A percentile compares a stretch with the other conserved stretches of the same genome.
Conservation (phyloP, 306 rosid genomes). For the Comarum palustre region DNA sequence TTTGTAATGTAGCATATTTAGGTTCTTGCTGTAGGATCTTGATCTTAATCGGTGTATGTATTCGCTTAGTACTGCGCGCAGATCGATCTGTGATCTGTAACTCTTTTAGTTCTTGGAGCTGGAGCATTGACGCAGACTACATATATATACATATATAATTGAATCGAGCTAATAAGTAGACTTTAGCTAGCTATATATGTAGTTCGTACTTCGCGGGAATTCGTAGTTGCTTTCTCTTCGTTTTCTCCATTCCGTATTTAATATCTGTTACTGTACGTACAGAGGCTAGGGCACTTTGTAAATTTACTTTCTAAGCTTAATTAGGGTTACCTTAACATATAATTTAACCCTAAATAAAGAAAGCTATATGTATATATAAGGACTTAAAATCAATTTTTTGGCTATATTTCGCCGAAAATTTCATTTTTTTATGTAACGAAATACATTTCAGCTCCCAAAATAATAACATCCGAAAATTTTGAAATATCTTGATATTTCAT, state of each 20-base stretch:
- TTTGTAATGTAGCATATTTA: neutral
- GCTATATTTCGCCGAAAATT: too few species aligned
- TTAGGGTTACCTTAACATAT: neutral
- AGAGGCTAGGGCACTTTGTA: neutral
- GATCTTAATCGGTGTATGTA: neutral
- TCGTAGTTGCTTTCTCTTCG: neutral
- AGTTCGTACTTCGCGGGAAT: too few species aligned
- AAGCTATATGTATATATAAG: too few species aligned
- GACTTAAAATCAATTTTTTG: too few species aligned
- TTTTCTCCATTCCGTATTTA: neutral
- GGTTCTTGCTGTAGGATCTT: neutral
- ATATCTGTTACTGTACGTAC: too few species aligned
- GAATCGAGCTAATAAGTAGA: too few species aligned
- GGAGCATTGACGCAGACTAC: neutral
- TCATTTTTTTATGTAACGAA: too few species aligned
- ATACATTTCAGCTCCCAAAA: too few species aligned
- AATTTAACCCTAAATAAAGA: neutral
- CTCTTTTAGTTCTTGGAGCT: neutral
- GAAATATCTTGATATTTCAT: too few species aligned
- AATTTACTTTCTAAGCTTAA: neutral
- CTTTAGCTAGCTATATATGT: too few species aligned
- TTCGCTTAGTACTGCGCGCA: neutral
- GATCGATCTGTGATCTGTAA: neutral
- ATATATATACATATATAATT: too few species aligned
- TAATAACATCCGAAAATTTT: too few species aligned